phyloP scores from a whole-genome alignment of 352 stramenopile species.

The Globisporangium nodosum region DNA sequence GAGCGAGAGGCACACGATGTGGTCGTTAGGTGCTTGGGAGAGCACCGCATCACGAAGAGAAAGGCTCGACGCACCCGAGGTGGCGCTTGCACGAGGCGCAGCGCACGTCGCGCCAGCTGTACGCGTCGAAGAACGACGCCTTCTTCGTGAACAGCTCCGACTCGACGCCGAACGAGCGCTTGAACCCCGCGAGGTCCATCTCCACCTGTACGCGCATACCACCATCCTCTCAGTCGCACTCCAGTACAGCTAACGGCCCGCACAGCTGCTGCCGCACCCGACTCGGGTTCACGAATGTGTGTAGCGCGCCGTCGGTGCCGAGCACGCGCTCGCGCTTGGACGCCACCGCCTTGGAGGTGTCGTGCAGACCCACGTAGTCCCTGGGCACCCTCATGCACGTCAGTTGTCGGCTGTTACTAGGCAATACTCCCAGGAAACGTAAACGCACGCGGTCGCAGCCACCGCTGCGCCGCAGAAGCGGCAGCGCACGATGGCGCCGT shows the following conservation, averaged over 20 bases:
- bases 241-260: too few relatives aligned
- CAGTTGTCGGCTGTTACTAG: background rate
- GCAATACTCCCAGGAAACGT: too few relatives aligned
- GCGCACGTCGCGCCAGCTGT: constrained; percentile 75
- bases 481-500: constrained; percentile 55
- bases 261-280: constrained; percentile 24
- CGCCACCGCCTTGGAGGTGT: constrained; percentile 69
- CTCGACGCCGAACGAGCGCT: constrained; percentile 46
- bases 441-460: constrained; percentile 51
- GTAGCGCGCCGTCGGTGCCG: constrained; percentile 45
- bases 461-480: constrained; percentile 70
- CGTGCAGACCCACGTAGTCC: constrained; percentile 63
- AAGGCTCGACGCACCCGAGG: constrained; percentile 36
- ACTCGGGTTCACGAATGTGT: constrained; percentile 76
- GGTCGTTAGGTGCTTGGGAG: background rate
- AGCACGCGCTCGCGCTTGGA: constrained; percentile 42
- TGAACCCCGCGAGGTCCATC: constrained; percentile 76
- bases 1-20: background rate
- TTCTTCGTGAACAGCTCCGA: constrained; percentile 63
- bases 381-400: constrained; percentile 20
- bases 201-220: constrained; percentile 35
- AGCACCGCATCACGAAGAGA: too few relatives aligned
- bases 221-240: background rate
- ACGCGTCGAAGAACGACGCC: constrained; percentile 75
- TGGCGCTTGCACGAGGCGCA: constrained; percentile 73